These are phyloP conservation scores for Acrasis kona DNA, from an alignment of 78 protist species.

Conservation along the genomic window DNA sequence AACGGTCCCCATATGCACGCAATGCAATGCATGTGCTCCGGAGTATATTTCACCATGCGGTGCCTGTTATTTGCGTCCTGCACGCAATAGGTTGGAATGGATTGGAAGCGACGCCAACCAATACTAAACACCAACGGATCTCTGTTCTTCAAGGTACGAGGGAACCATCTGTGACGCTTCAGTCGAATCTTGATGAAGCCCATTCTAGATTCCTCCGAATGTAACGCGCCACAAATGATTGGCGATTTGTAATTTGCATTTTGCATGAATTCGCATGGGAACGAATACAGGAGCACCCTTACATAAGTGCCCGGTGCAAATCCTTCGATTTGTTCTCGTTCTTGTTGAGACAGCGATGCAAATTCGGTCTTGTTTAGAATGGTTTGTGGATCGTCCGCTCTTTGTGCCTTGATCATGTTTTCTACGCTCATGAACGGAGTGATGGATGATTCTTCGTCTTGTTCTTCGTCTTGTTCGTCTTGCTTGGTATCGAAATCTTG, in stretches of 20 bases:
- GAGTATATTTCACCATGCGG: slow-evolving; percentile 95
- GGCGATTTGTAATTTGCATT: slow-evolving; percentile 81
- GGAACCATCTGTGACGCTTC: slow-evolving; percentile 95
- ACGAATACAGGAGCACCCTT: slow-evolving; percentile 63
- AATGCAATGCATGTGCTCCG: slow-evolving; percentile 95
- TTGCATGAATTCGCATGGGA: slow-evolving; percentile 87
- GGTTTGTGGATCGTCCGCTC: background rate
- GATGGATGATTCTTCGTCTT: background rate
- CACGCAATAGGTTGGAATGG: slow-evolving; percentile 63
- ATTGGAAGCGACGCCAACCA: slow-evolving; percentile 99
- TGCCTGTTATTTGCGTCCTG: slow-evolving; percentile 69
- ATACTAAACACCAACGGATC: slow-evolving; percentile 93
- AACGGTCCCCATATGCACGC: slow-evolving; percentile 86
- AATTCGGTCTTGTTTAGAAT: slow-evolving; percentile 34
- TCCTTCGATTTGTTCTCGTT: slow-evolving; percentile 35
- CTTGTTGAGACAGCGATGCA: slow-evolving; percentile 37
- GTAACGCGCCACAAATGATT: slow-evolving; percentile 87
- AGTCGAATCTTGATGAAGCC: slow-evolving; percentile 78
- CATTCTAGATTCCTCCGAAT: slow-evolving; percentile 61
- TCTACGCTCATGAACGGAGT: background rate
- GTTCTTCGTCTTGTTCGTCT: slow-evolving; percentile 10
- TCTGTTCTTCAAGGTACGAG: slow-evolving; percentile 76
- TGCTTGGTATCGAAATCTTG: background rate
- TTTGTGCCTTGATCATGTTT: background rate
- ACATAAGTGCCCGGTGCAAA: slow-evolving; percentile 82